Conservation (phyloP, 768 basidiomycete genomes). For the Tulasnella sp. region DNA sequence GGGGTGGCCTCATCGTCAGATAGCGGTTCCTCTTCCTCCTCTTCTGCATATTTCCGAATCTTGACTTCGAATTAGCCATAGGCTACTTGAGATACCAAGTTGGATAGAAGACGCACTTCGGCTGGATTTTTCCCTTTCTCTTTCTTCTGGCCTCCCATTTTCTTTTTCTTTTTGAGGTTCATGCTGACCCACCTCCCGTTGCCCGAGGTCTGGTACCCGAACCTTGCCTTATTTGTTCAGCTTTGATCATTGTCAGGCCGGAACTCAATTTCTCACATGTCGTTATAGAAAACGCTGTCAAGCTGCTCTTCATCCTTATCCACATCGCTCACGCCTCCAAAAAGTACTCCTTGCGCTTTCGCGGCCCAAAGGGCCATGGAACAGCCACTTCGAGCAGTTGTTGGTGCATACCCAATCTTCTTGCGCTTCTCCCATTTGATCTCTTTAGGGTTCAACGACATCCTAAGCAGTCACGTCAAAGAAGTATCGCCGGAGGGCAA, state of each 20-base stretch:
- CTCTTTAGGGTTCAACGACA: conserved; percentile 46
- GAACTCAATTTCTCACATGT: conserved; percentile 54
- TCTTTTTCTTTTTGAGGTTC: conserved; percentile 53
- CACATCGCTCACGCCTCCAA: conserved; percentile 86
- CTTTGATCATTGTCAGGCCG: neutral
- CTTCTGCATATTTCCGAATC: conserved; percentile 18
- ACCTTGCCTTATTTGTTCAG: conserved; percentile 45
- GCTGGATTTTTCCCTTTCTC: conserved; percentile 32
- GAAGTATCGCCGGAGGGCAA: conserved; percentile 20
- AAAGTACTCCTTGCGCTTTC: conserved; percentile 69
- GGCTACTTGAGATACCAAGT: too few relatives aligned
- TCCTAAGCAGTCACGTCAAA: conserved; percentile 34
- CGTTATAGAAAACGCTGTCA: conserved; percentile 84
- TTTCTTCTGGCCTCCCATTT: conserved; percentile 46
- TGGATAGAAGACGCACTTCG: neutral
- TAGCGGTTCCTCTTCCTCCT: neutral
- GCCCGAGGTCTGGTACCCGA: conserved; percentile 69
- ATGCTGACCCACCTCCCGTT: conserved; percentile 78
- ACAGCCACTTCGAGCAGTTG: conserved; percentile 64
- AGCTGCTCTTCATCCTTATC: conserved; percentile 79
- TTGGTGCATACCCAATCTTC: conserved; percentile 67
- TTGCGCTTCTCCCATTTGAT: conserved; percentile 87
- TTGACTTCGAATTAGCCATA: neutral
- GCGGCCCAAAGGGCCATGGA: conserved; percentile 79
- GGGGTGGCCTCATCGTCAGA: neutral